A percentile compares a stretch with the other conserved stretches of the same genome.
Conservation (phyloP, 352 stramenopile genomes). For the Globisporangium iwayamae region DNA sequence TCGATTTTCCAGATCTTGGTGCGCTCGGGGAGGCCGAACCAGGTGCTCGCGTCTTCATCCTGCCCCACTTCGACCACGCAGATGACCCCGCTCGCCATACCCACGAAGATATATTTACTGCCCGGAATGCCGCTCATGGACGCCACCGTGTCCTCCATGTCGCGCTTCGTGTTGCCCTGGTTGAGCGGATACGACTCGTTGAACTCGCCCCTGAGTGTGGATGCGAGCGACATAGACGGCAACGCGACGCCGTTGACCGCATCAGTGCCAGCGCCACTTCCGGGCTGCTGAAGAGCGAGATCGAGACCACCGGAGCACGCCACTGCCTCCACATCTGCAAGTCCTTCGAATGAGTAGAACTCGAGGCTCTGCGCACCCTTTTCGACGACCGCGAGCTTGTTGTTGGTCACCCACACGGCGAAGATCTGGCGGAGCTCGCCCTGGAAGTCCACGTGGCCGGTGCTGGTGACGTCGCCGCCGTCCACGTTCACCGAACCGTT, state of each 20-base stretch:
- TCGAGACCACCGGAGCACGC: slow-evolving; percentile 21
- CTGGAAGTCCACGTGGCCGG: slow-evolving; percentile 8
- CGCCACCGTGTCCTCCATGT: slow-evolving; percentile 44
- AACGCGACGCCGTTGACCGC: not conserved
- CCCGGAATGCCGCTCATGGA: slow-evolving; percentile 45
- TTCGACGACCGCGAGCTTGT: slow-evolving; percentile 66
- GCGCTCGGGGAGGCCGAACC: slow-evolving; percentile 27
- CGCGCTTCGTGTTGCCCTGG: slow-evolving; percentile 38
- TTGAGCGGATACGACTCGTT: slow-evolving; percentile 61
- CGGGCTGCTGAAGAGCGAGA: slow-evolving; percentile 17
- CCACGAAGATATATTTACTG: slow-evolving; percentile 63
- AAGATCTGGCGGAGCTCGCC: slow-evolving; percentile 35
- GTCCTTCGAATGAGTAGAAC: slow-evolving; percentile 68
- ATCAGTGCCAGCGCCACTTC: not conserved
- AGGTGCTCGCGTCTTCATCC: slow-evolving; percentile 15
- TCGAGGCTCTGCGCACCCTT: slow-evolving; percentile 53
- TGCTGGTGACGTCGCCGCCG: not conserved
- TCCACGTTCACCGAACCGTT: not conserved
- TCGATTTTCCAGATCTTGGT: slow-evolving; percentile 80
- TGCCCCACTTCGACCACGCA: slow-evolving; percentile 52
- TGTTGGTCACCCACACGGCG: slow-evolving; percentile 45
- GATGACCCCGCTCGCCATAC: slow-evolving; percentile 71
- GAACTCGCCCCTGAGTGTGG: slow-evolving; percentile 23
- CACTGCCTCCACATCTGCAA: slow-evolving; percentile 19
- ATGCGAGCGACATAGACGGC: not conserved